These are phyloP conservation scores for Ceratobasidium sp. DNA, from an alignment of 1,284 basidiomycete genomes.

Conservation along the genomic window DNA sequence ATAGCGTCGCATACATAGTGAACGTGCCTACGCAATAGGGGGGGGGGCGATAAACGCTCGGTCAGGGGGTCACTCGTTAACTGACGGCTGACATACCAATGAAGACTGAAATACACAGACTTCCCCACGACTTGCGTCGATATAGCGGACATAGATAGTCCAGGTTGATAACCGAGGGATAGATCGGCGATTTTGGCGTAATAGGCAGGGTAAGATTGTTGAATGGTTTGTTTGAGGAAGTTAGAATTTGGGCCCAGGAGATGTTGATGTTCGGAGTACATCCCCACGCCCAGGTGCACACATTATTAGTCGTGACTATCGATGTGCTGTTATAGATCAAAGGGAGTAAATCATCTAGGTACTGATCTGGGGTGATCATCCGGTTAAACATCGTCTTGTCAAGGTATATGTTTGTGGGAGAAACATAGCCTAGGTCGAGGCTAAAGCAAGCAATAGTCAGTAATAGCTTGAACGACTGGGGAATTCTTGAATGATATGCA, in stretches of 20 bases:
- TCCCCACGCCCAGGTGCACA: conserved; percentile 7
- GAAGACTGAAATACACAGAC: conserved; percentile 16
- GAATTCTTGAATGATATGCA: background rate
- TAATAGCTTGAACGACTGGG: background rate
- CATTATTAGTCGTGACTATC: background rate
- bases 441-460: background rate
- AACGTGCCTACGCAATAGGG: conserved; percentile 6
- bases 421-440: conserved; percentile 6
- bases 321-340: background rate
- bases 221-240: background rate
- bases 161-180: conserved; percentile 22
- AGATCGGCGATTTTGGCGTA: background rate
- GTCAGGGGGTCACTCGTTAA: background rate
- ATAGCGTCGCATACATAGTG: conserved; percentile 15
- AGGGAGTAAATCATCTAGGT: background rate
- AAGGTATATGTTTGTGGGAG: background rate
- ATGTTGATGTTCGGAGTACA: conserved; percentile 1
- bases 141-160: conserved; percentile 28
- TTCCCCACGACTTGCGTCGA: conserved; percentile 2
- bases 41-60: too few species aligned
- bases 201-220: conserved; percentile 18
- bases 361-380: background rate
- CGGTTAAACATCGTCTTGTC: background rate
- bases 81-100: background rate
- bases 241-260: conserved; percentile 1